Base-by-base conservation (phyloP, 108 stramenopile genomes). In the Cyclotella cryptica region DNA sequence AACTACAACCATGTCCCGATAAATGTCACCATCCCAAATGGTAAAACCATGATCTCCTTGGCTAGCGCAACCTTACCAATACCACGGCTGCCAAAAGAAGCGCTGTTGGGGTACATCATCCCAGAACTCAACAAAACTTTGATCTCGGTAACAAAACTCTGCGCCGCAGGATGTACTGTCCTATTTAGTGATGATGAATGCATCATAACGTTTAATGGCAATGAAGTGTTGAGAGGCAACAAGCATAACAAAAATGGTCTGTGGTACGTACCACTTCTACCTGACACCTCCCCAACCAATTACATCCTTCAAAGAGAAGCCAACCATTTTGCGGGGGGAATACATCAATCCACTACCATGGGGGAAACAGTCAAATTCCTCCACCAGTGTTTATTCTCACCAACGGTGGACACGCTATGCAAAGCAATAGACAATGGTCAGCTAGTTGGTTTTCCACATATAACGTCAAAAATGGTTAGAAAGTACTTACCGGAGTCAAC, bases 361-460 rank as follows among this genome's bases (percentile, higher is more conserved):
- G 45, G 4, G 13, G 65, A 66, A 66, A 47, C 46, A 10, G 45
- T 47, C 2, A 17, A 45, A 66, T 47, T 47, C 45, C 46, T 47
- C 8, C 65, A 66, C 30, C 65, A 66, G 14, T 66, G 45, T 27
- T 24, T 66, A 8, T 30, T 54, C 17, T 70, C 69, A 0, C 52
- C 53, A 18, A 19, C 55, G 1, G 3, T 22, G 3, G 29, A 3
- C 19, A 70, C 69, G 3, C 17, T 70, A 3, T 26, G n/a, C 17
- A 70, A 54, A 17, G 69, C 22, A 5, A 66, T 66, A 1, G 13
- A 66, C 21, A 66, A 47, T 24, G 6, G 27, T 1, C 65, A 45
- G 3, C 26, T 66, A 1, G 26, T 47, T 26, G 43, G 45, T 27
- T 47, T 66, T 27, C 65, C 65, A 26, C 22, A 46, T 22, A 15